A percentile compares a stretch with the other conserved stretches of the same genome.
Conservation (phyloP, 2,329 filamentous ascomycete genomes). For the Gaeumannomyces tritici region DNA sequence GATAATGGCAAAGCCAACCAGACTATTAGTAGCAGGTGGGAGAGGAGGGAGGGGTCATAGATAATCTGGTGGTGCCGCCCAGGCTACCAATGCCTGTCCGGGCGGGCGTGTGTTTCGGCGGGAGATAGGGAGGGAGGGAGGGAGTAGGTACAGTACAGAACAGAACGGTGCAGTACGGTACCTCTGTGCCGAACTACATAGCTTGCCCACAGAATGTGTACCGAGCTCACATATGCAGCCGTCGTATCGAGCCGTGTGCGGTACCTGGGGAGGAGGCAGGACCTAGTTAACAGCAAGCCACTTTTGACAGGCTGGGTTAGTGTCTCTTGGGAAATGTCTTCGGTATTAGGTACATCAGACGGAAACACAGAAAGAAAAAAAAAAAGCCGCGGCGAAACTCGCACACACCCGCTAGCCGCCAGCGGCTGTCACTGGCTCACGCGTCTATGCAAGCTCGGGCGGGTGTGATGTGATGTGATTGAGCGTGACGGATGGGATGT, state of each 20-base stretch:
- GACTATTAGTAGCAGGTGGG: not conserved
- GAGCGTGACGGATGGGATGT: not conserved
- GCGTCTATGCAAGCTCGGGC: not conserved
- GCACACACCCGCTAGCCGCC: not conserved
- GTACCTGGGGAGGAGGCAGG: not conserved
- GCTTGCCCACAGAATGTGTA: too few relatives aligned
- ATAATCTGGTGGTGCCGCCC: not conserved
- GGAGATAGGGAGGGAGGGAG: not conserved
- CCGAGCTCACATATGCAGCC: too few relatives aligned
- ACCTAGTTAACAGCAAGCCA: not conserved
- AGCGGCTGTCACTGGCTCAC: not conserved
- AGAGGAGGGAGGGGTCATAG: not conserved
- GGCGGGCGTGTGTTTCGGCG: too few relatives aligned
- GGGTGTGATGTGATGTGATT: not conserved
- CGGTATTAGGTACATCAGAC: not conserved
- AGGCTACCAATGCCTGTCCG: not conserved
- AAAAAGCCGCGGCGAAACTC: not conserved
- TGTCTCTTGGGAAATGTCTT: not conserved
- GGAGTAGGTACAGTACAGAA: too few relatives aligned
- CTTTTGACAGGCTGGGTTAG: not conserved
- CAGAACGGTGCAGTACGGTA: too few relatives aligned
- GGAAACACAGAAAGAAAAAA: not conserved
- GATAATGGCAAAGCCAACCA: not conserved
- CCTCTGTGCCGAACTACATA: too few relatives aligned
- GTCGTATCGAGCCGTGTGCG: too few relatives aligned